Evolutionary conservation across 129 eudicot genomes (phyloP).

Genomic region (Flaveria sonorensis): DNA sequence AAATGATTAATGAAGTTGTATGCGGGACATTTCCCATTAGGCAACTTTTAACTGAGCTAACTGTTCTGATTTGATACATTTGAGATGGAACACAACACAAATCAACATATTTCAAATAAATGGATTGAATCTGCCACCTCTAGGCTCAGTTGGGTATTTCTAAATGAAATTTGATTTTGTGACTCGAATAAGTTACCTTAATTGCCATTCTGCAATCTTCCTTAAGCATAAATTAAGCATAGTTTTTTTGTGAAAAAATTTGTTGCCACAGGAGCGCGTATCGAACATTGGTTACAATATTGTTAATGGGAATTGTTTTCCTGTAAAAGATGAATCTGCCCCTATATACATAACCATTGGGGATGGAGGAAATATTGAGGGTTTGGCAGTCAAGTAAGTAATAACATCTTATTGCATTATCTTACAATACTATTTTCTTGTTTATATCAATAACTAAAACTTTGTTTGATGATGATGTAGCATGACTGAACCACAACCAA

Average conservation of each 20-base stretch:
- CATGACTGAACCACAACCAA: constrained; percentile 87
- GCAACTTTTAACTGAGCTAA: not conserved
- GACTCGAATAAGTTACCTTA: not conserved
- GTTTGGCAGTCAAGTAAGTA: constrained; percentile 70
- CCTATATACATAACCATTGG: constrained; percentile 88
- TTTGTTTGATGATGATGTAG: constrained; percentile 37
- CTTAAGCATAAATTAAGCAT: not conserved
- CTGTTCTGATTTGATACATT: not conserved
- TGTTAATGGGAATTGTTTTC: constrained; percentile 65
- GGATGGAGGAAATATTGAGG: constrained; percentile 92
- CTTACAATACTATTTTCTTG: not conserved
- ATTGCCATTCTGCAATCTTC: not conserved
- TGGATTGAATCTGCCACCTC: not conserved
- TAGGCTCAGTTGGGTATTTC: not conserved
- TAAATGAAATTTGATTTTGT: not conserved
- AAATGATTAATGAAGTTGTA: not conserved
- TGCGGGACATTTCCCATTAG: not conserved
- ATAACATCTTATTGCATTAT: constrained; percentile 15
- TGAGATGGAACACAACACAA: not conserved
- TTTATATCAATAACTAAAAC: not conserved
- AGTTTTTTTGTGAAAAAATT: not conserved
- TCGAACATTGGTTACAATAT: constrained; percentile 72
- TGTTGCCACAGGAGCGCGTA: constrained; percentile 60
- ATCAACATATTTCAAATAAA: not conserved
- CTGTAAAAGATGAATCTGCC: constrained; percentile 70